A percentile compares a stretch with the other conserved stretches of the same genome.
These are phyloP conservation scores for Barnettozyma hawaiiensis DNA, from an alignment of 1,139 yeast genomes.

Conservation along the genomic window DNA sequence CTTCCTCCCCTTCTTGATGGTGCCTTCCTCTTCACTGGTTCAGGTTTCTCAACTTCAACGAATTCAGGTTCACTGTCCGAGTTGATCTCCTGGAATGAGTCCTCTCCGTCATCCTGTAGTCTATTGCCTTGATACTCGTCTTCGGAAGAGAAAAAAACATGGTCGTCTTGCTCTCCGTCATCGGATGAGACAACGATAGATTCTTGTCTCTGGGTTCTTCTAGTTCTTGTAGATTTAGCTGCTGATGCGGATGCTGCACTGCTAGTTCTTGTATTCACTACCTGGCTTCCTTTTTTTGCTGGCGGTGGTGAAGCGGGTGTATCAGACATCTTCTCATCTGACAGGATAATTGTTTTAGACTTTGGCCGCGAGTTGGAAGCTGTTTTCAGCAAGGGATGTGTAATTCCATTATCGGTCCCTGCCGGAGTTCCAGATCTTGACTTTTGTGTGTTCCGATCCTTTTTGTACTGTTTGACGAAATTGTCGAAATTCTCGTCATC, in stretches of 20 bases:
- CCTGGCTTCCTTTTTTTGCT: too few species aligned
- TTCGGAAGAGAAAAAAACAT: not conserved
- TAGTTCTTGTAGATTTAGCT: not conserved
- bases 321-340: slow-evolving; percentile 3
- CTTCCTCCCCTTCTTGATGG: slow-evolving; percentile 7
- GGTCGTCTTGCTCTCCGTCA: slow-evolving; percentile 11
- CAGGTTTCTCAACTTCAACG: slow-evolving; percentile 13
- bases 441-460: slow-evolving; percentile 24
- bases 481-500: slow-evolving; percentile 26
- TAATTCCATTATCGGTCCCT: not conserved
- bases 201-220: slow-evolving; percentile 8
- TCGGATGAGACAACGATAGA: slow-evolving; percentile 11
- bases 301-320: not conserved
- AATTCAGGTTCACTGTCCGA: slow-evolving; percentile 12
- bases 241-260: not conserved
- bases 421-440: not conserved
- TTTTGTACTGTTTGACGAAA: slow-evolving; percentile 27
- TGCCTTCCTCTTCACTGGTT: slow-evolving; percentile 7
- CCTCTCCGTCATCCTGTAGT: not conserved
- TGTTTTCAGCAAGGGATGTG: not conserved
- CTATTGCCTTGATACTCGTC: slow-evolving; percentile 10
- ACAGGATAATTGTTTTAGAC: not conserved
- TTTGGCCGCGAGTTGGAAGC: not conserved
- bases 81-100: slow-evolving; percentile 6
- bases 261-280: too few species aligned